Percentiles rank a stretch among this genome's conserved stretches.
Conservation (phyloP, 2,329 filamentous ascomycete species). For the Drechslerella coelobrocha region DNA sequence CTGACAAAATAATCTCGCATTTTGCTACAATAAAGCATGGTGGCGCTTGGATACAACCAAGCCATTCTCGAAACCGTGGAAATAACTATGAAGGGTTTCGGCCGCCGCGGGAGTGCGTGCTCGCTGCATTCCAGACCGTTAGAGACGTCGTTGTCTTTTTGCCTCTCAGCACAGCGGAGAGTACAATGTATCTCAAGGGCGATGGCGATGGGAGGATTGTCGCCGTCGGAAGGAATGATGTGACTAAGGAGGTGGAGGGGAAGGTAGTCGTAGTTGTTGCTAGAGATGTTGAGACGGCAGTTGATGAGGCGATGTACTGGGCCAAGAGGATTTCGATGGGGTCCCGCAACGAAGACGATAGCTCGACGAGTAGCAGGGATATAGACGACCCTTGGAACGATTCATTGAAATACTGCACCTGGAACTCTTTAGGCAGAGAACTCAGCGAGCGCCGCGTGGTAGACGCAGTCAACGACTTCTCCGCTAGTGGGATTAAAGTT, state of each 20-base stretch:
- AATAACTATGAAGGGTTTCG: slow-evolving; percentile 29
- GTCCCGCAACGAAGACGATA: background rate
- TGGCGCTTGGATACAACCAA: slow-evolving; percentile 37
- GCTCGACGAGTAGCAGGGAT: background rate
- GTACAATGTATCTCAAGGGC: slow-evolving; percentile 40
- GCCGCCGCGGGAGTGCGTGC: slow-evolving; percentile 24
- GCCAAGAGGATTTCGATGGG: slow-evolving; percentile 21
- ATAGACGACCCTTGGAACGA: slow-evolving; percentile 61
- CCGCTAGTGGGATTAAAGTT: slow-evolving; percentile 74
- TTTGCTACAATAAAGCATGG: slow-evolving; percentile 47
- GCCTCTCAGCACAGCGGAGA: slow-evolving; percentile 19
- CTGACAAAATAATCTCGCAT: slow-evolving; percentile 19
- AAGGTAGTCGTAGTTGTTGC: slow-evolving; percentile 32
- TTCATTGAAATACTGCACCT: slow-evolving; percentile 92
- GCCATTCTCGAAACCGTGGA: slow-evolving; percentile 22
- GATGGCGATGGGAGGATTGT: slow-evolving; percentile 24
- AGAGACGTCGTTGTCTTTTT: slow-evolving; percentile 35
- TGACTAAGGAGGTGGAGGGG: slow-evolving; percentile 9
- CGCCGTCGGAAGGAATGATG: slow-evolving; percentile 39
- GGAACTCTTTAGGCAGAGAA: slow-evolving; percentile 87
- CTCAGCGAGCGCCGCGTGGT: slow-evolving; percentile 82
- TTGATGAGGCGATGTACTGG: slow-evolving; percentile 44
- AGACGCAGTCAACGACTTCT: slow-evolving; percentile 74
- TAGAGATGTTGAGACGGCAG: slow-evolving; percentile 17
- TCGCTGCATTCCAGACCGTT: slow-evolving; percentile 28